These are phyloP conservation scores for Lobulomyces angularis DNA, from an alignment of 192 early-diverging fungal genomes.

Conservation along the genomic window DNA sequence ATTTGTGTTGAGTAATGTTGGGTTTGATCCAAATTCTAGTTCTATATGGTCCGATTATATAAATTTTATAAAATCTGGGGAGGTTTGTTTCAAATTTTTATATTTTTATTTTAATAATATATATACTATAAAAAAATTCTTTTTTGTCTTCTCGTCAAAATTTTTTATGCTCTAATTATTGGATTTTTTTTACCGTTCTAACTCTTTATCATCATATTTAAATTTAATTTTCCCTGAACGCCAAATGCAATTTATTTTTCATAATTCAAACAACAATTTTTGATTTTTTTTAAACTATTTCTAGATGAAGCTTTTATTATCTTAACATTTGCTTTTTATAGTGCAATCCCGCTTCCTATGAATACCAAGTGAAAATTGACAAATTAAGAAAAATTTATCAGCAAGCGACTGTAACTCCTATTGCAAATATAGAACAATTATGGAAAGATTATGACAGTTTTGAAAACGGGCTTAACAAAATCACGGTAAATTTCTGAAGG, in stretches of 20 bases:
- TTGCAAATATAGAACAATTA: conserved; percentile 77
- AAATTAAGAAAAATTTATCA: conserved; percentile 71
- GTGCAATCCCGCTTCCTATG: conserved; percentile 62
- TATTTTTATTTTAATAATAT: conserved; percentile 9
- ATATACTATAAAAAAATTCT: conserved; percentile 12
- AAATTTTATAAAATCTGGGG: conserved; percentile 58
- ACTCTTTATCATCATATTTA: too few relatives aligned
- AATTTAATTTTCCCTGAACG: neutral
- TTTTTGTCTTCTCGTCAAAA: neutral
- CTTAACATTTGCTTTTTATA: neutral
- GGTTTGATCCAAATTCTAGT: conserved; percentile 77
- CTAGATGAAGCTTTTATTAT: conserved; percentile 1
- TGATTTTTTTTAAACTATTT: neutral
- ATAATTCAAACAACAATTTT: neutral
- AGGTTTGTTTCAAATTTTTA: conserved; percentile 33
- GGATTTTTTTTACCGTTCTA: too few relatives aligned
- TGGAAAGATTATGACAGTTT: conserved; percentile 95
- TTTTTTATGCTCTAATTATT: too few relatives aligned
- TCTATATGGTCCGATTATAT: conserved; percentile 82
- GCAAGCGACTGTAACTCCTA: conserved; percentile 71
- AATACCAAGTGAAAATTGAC: conserved; percentile 85
- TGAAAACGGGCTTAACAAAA: conserved; percentile 72
- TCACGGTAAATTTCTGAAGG: conserved; percentile 42
- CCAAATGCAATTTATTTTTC: neutral
- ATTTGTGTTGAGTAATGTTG: conserved; percentile 76